Evolutionary conservation across 768 basidiomycete species (phyloP).

Genomic region (Boletus huronensis): DNA sequence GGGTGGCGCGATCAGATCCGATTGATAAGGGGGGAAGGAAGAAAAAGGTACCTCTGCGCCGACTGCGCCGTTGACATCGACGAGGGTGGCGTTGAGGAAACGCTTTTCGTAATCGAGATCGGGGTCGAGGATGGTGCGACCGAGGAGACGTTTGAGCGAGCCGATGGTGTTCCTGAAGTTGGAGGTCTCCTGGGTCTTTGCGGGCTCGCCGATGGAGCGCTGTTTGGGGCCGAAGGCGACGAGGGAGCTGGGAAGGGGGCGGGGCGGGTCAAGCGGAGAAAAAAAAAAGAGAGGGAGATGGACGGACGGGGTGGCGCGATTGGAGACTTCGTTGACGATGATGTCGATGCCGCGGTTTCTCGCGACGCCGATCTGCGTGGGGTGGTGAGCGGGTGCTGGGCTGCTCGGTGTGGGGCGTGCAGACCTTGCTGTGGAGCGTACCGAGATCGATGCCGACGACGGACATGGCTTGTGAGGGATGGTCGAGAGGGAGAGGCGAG

Average conservation of each 20-base stretch:
- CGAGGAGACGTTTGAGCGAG: slow-evolving; percentile 85
- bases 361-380: slow-evolving; percentile 85
- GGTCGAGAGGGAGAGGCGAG: too few species aligned
- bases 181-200: slow-evolving; percentile 96
- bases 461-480: slow-evolving; percentile 55
- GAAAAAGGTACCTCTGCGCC: slow-evolving; percentile 76
- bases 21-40: slow-evolving; percentile 3
- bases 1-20: slow-evolving; percentile 5
- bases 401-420: not conserved
- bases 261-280: slow-evolving; percentile 7
- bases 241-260: slow-evolving; percentile 66
- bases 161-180: slow-evolving; percentile 99
- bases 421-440: slow-evolving; percentile 82
- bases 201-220: slow-evolving; percentile 88
- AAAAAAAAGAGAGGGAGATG: not conserved
- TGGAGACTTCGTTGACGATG: slow-evolving; percentile 96
- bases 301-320: slow-evolving; percentile 91
- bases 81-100: slow-evolving; percentile 82
- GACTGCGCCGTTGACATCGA: slow-evolving; percentile 79
- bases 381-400: not conserved
- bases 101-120: slow-evolving; percentile 88
- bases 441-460: slow-evolving; percentile 97
- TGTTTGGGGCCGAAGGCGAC: slow-evolving; percentile 93
- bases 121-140: slow-evolving; percentile 72
- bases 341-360: slow-evolving; percentile 97